phyloP scores from a whole-genome alignment of 164 flowering plant species.

The Liriodendron chinense region DNA sequence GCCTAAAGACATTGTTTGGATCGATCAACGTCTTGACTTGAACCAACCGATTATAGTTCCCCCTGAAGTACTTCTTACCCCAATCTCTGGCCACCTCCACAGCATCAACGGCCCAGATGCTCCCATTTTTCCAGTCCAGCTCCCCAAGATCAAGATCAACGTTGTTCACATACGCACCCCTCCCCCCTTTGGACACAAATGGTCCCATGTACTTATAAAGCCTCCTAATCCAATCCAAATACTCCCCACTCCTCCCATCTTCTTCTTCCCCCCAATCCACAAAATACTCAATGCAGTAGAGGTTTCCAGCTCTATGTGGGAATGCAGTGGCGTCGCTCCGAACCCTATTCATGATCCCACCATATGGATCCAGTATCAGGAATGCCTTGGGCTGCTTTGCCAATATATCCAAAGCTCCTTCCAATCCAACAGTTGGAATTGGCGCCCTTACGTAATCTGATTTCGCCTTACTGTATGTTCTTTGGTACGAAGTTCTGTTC shows the following conservation, averaged over 20 bases:
- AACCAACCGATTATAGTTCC: conserved; percentile 10
- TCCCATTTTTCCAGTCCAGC: conserved; percentile 1
- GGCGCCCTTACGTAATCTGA: conserved; percentile 9
- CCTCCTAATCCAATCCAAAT: conserved; percentile 3
- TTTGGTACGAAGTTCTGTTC: neutral
- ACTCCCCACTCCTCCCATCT: neutral
- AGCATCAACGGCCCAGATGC: neutral
- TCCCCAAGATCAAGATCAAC: conserved; percentile 12
- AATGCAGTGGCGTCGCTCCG: conserved; percentile 18
- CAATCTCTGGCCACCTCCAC: conserved; percentile 8
- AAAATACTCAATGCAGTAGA: conserved; percentile 11
- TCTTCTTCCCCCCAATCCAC: conserved; percentile 12
- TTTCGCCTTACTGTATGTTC: neutral
- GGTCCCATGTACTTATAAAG: conserved; percentile 10
- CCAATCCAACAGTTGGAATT: conserved; percentile 6
- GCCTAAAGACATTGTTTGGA: too few species aligned
- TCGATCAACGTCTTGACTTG: conserved; percentile 10
- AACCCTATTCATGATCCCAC: conserved; percentile 21
- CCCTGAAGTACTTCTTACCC: conserved; percentile 14
- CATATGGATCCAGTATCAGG: conserved; percentile 19
- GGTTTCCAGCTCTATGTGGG: conserved; percentile 22
- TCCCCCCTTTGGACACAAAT: conserved; percentile 10
- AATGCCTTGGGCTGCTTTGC: neutral
- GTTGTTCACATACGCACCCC: conserved; percentile 11
- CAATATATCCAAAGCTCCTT: conserved; percentile 4